These are phyloP conservation scores for Limnanthes douglasii DNA, from an alignment of 345 rosid genomes.

Conservation along the genomic window DNA sequence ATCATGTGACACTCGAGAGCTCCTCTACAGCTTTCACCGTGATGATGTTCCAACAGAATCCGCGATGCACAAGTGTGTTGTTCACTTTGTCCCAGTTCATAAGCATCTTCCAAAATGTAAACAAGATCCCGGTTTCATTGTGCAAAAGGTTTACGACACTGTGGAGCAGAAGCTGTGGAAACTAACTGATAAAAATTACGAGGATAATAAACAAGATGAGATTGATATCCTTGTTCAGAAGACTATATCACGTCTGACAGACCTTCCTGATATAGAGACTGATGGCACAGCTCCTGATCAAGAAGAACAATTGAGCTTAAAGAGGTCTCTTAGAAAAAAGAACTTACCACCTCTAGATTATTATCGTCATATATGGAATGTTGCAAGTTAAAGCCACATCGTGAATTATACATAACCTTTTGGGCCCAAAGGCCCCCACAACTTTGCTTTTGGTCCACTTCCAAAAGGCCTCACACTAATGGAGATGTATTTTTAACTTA, in stretches of 20 bases:
- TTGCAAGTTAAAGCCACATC: background rate
- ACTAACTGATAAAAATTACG: conserved; percentile 66
- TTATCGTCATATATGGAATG: too few relatives aligned
- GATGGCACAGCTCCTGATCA: conserved; percentile 29
- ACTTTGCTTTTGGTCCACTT: too few relatives aligned
- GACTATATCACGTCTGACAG: conserved; percentile 44
- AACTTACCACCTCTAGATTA: conserved; percentile 58
- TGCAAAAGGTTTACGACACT: conserved; percentile 73
- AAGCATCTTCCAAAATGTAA: conserved; percentile 78
- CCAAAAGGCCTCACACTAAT: too few relatives aligned
- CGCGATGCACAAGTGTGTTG: conserved; percentile 95
- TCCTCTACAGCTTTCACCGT: conserved; percentile 89
- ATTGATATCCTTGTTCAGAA: conserved; percentile 66
- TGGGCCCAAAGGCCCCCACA: background rate
- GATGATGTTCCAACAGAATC: conserved; percentile 97
- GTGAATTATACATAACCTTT: background rate
- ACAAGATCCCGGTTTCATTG: conserved; percentile 85
- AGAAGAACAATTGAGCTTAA: conserved; percentile 30
- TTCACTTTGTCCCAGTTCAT: conserved; percentile 77
- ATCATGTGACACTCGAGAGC: conserved; percentile 68
- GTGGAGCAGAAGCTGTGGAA: conserved; percentile 63
- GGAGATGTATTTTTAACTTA: too few relatives aligned
- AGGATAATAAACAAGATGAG: conserved; percentile 59
- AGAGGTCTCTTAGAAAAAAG: conserved; percentile 31
- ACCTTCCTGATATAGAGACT: conserved; percentile 47